A percentile compares a stretch with the other conserved stretches of the same genome.
Conservation (phyloP, 2,329 filamentous ascomycete genomes). For the Aureobasidium sp. region DNA sequence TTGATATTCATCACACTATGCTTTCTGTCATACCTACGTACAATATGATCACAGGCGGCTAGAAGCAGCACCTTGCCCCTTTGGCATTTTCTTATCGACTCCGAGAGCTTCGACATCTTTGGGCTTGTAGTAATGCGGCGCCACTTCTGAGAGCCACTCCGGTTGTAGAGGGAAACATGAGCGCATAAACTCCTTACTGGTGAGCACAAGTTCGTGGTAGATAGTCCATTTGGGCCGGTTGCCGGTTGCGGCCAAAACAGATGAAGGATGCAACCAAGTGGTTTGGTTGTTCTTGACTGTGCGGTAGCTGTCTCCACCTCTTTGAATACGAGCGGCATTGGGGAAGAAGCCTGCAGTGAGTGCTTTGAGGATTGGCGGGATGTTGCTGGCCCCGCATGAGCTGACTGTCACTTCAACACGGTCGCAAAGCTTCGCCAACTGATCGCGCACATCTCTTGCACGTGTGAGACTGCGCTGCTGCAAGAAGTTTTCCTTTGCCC, state of each 20-base stretch:
- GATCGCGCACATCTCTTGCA: constrained; percentile 85
- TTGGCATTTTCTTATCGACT: constrained; percentile 66
- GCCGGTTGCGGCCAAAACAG: constrained; percentile 62
- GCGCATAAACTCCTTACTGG: constrained; percentile 88
- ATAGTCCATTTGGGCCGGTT: constrained; percentile 75
- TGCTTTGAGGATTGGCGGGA: constrained; percentile 75
- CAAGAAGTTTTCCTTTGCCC: constrained; percentile 87
- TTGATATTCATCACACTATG: background rate
- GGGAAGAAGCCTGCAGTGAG: constrained; percentile 91
- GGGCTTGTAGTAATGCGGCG: constrained; percentile 91
- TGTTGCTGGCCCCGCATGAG: constrained; percentile 62
- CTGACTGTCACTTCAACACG: constrained; percentile 73
- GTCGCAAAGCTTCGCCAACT: constrained; percentile 86
- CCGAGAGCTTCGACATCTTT: constrained; percentile 79
- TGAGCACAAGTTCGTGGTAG: constrained; percentile 77
- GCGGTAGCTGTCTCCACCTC: constrained; percentile 79
- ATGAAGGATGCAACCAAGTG: constrained; percentile 86
- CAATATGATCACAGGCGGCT: constrained; percentile 12
- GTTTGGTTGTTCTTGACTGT: constrained; percentile 86
- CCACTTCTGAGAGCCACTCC: constrained; percentile 80
- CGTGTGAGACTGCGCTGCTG: constrained; percentile 85
- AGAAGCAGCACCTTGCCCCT: constrained; percentile 42
- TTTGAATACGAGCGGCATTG: constrained; percentile 77
- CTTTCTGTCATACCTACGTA: background rate
- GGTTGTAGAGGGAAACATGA: constrained; percentile 77